phyloP scores from a whole-genome alignment of 2,329 filamentous ascomycete species.

The Colletotrichum sojae region DNA sequence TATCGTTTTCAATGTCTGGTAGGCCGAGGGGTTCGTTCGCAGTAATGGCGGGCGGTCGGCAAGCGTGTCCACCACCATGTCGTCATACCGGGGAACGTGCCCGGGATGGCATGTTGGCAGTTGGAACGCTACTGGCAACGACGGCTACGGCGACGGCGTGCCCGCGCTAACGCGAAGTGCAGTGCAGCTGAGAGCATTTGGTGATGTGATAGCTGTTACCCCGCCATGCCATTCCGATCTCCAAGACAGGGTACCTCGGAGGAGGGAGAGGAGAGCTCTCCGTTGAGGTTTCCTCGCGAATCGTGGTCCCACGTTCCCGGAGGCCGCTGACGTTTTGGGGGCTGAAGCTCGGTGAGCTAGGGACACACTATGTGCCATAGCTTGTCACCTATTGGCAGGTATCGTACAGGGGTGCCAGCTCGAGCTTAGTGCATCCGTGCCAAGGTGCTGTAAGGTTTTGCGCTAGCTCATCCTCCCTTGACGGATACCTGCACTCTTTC shows the following conservation, averaged over 20 bases:
- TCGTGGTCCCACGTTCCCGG: constrained; percentile 23
- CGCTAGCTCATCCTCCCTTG: too few relatives aligned
- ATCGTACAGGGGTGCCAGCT: too few relatives aligned
- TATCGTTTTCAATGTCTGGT: not conserved
- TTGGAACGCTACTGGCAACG: not conserved
- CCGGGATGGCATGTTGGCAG: not conserved
- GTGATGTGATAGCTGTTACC: constrained; percentile 3
- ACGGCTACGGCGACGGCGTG: not conserved
- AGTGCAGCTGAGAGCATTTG: not conserved
- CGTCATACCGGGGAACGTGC: constrained; percentile 37
- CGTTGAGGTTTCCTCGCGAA: constrained; percentile 14
- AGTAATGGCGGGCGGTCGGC: constrained; percentile 8
- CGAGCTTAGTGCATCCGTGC: too few relatives aligned
- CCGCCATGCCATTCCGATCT: constrained; percentile 6
- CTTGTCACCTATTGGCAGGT: too few relatives aligned
- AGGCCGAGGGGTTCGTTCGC: not conserved
- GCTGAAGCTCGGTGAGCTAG: not conserved
- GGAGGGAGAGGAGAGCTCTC: not conserved
- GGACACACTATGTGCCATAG: too few relatives aligned
- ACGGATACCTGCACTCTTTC: too few relatives aligned
- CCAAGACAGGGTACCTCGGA: too few relatives aligned
- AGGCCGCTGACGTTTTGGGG: constrained; percentile 7
- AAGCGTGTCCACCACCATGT: constrained; percentile 27
- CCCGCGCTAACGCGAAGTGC: constrained; percentile 11
- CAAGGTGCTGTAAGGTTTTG: too few relatives aligned